Evolutionary conservation across 805 yeast genomes (phyloP), one percentile per base, ranked within the genome.

Genomic region (Myxozyma geophila): DNA sequence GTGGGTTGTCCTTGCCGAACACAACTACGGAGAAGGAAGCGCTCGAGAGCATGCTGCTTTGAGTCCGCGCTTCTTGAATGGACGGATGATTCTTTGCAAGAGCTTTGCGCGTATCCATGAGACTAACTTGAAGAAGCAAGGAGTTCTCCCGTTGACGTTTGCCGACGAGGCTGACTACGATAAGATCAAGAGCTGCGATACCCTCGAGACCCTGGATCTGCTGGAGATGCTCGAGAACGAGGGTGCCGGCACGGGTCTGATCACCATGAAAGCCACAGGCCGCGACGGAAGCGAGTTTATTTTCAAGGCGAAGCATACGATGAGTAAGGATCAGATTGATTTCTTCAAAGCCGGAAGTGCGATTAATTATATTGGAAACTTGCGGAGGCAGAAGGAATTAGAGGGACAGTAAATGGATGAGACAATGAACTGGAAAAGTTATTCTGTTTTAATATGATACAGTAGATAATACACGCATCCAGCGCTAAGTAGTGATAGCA

Each of bases 31-130:
- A 85, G 99, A 93, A 85, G 99, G 99, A 83, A 92, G 98, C 69
- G 93, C 98, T 74, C 91, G 99, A 86, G 99, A 93, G 83, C 99
- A 93, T 80, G 99, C 98, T 77, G 99, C 99, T 74, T 86, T 93
- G 79, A 97, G 92, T 86, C 99, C 99, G 84, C 90, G 99, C 85
- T 95, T 82, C 92, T 85, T 93, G 78, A 98, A 98, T 85, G 98
- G 96, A 75, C 91, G 90, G 77, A 98, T 98, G 74, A 93, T 93
- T 81, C 90, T 93, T 77, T 91, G 97, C 79, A 93, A 91, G 82
- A 92, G 98, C 54, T 95, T 95, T 79, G 98, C 98, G 71, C 90
- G 98, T 84, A 95, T 93, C 76, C 99, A 93, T 84, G 99, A 93
- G 86, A 93, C 99, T 74, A 93, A 93, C 89, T 87, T 93, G 87